Evolutionary conservation across 2,329 filamentous ascomycete species (phyloP), one percentile per base, ranked within the genome.

Genomic region (Neurospora crassa): DNA sequence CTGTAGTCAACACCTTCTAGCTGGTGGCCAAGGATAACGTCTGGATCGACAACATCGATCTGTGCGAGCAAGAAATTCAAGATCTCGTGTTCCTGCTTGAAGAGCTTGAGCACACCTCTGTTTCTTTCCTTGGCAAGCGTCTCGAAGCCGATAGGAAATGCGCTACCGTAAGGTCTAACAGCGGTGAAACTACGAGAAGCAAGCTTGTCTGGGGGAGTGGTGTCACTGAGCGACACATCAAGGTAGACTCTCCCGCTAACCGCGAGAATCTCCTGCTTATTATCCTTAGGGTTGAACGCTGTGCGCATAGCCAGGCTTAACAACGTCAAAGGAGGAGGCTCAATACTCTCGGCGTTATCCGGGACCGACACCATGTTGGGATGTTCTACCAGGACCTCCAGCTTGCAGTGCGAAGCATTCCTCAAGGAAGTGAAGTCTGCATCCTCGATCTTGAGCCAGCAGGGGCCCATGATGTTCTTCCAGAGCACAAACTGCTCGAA

Each of bases 381-480:
- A 73, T 94, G 91, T 43, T 88, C 87, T 67, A 94, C 91, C 76
- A 92, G 87, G 68, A 97, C 90, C 81, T 99, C 96, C 12, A 99
- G 88, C 81, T 97, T 98, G 85, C 96, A 97, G 88, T 96, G 96
- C 0, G 96, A 99, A 12, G 94, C 92, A 76, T 97, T 97, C 80
- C 93, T 95, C 75, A 98, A 86, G 6, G 91, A 85, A 20, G 87
- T 87, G 79, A 97, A 97, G 79, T 97, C 90, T 40, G 92, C 92
- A 75, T 92, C 91, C 75, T 94, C 88, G 70, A 99, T 96, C 78
- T 91, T 94, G 67, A 99, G 87, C 96, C 96, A 99, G 80, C 96
- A 98, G 40, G 96, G 96, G 1, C 96, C 96, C 95, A 97, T 99
- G 76, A 99, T 92, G 78, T 97, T 97, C 83, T 97, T 98, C 92